Conservation (phyloP, 2,329 filamentous ascomycete genomes). For the Fusarium sulawesiense region DNA sequence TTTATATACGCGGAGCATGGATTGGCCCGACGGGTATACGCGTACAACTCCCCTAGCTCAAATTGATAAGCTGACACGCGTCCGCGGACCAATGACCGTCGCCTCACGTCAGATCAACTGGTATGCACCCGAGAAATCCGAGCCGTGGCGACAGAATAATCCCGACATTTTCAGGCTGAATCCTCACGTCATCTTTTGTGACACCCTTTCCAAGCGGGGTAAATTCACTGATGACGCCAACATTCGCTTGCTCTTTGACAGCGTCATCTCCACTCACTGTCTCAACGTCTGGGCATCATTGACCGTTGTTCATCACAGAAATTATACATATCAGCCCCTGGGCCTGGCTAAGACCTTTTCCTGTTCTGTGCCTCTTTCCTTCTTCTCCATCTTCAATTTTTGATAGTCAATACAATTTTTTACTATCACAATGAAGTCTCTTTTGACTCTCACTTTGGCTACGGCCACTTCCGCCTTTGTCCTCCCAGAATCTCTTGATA, state of each 20-base stretch:
- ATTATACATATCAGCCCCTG: background rate
- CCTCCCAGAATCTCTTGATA: conserved; percentile 24
- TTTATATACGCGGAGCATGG: background rate
- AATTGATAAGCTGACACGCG: conserved; percentile 23
- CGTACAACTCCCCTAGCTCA: conserved; percentile 15
- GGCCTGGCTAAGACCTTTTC: background rate
- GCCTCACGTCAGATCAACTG: conserved; percentile 27
- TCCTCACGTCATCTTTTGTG: background rate
- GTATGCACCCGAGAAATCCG: conserved; percentile 22
- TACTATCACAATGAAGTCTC: conserved; percentile 34
- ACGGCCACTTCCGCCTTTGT: conserved; percentile 40
- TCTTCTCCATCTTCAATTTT: background rate
- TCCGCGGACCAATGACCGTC: conserved; percentile 1
- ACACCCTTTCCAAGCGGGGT: conserved; percentile 20
- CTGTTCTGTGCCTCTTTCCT: background rate
- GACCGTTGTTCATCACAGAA: conserved; percentile 1
- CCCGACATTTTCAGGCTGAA: background rate
- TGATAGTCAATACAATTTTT: background rate
- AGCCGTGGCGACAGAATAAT: conserved; percentile 4
- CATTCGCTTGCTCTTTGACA: conserved; percentile 8
- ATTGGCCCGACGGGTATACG: conserved; percentile 10
- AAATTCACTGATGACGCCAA: conserved; percentile 35
- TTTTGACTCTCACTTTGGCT: conserved; percentile 32
- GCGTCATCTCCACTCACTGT: conserved; percentile 10
- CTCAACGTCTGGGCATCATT: conserved; percentile 30